Conservation (phyloP, 345 rosid species). For the Aquilaria yunnanensis region DNA sequence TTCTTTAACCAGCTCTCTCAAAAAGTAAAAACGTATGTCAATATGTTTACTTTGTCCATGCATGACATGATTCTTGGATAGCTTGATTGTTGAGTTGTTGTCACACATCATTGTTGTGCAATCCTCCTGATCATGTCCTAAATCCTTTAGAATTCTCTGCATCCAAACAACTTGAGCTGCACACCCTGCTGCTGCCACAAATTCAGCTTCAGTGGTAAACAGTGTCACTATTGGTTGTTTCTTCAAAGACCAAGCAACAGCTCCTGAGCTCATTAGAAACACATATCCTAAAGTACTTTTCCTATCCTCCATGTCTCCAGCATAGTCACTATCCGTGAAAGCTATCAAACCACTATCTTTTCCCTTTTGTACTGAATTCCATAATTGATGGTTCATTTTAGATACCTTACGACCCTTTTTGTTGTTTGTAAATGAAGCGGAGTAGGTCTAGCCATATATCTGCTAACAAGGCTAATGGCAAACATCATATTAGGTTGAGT, state of each 20-base stretch:
- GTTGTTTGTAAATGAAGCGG: background rate
- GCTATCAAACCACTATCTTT: background rate
- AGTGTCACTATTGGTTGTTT: background rate
- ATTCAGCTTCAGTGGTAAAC: background rate
- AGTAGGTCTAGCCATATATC: background rate
- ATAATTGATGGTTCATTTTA: background rate
- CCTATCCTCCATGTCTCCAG: background rate
- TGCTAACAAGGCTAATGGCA: background rate
- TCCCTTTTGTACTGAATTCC: background rate
- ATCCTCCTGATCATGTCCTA: background rate
- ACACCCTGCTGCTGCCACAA: background rate
- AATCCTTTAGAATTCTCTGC: background rate
- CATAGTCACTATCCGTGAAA: background rate
- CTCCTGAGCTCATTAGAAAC: background rate
- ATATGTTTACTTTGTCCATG: conserved; percentile 1
- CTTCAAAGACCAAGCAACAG: background rate
- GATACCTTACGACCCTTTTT: background rate
- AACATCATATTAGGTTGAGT: background rate
- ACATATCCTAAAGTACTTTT: background rate
- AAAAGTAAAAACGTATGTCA: background rate
- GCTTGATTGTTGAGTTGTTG: background rate
- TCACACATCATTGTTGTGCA: background rate
- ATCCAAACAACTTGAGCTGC: background rate
- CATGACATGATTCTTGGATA: background rate
- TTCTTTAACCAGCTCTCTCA: background rate